Base-by-base conservation (phyloP, 108 stramenopile species). In the Halocafeteria seosinensis region DNA sequence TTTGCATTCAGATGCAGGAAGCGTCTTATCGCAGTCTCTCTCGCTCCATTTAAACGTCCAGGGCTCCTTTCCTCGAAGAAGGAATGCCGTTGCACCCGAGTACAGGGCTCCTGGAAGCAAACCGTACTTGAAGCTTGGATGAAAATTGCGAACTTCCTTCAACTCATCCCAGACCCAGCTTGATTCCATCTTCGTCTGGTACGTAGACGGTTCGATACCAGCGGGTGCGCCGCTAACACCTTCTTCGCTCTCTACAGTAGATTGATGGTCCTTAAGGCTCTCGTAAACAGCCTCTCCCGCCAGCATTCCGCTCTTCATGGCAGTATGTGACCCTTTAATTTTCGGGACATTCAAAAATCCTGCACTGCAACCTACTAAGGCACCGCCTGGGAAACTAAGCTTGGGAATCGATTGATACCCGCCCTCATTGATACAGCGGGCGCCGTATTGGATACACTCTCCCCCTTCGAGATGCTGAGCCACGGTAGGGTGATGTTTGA, bases 321-420 rank as follows among this genome's bases (percentile, higher is more conserved):
- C 97, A 36, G 90, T 91, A 73, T 99, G 97, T n/a, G 87, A 74
- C 17, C 97, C 97, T 76, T 99, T 99, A 80, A 99, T 95, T 73
- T 96, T 96, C 58, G 95, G 92, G 0, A 90, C 85, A 74, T 99
- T 99, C 57, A 99, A 72, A 66, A 94, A 94, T 17, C 97, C 97
- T 11, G 97, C 97, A 42, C 78, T 73, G 63, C 97, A 99, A 31
- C 97, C 97, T 27, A 94, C 32, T 23, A 96, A 66, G 33, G 82
- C 85, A 0, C 87, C 90, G 24, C 96, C 96, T 1, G 88, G 90
- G 66, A 98, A 91, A 21, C 87, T 88, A 3, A 95, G 74, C 75
- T 91, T 94, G 29, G 96, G 96, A 34, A 98, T 75, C 55, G 91
- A 72, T 63, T 98, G 90, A 52, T 74, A 90, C 25, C 96, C 96